Conservation (phyloP, 2,329 filamentous ascomycete genomes). For the Geoglossum cookeanum region DNA sequence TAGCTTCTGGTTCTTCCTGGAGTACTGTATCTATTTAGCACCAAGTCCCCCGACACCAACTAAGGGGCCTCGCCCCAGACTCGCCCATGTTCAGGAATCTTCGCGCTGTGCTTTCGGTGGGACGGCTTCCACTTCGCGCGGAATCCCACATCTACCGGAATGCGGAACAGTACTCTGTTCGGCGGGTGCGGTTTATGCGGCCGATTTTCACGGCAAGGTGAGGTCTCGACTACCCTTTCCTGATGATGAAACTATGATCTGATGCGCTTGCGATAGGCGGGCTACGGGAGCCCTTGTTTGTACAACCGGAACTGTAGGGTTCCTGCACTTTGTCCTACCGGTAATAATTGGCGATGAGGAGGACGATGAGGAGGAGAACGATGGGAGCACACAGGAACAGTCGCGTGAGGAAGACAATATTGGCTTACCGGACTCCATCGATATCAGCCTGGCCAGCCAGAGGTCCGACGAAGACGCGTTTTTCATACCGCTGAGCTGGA, state of each 20-base stretch:
- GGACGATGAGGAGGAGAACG: conserved; percentile 15
- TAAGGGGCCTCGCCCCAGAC: conserved; percentile 1
- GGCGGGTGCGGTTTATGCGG: conserved; percentile 23
- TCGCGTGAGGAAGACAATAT: conserved; percentile 10
- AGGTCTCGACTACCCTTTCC: conserved; percentile 5
- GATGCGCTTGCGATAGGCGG: not conserved
- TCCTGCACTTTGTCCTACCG: conserved; percentile 11
- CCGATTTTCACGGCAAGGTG: conserved; percentile 20
- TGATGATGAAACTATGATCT: not conserved
- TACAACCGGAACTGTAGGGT: conserved; percentile 7
- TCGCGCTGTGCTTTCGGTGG: conserved; percentile 18
- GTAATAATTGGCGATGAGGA: not conserved
- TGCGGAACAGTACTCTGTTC: conserved; percentile 4
- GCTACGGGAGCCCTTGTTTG: conserved; percentile 8
- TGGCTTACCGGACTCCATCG: not conserved
- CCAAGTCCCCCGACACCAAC: not conserved
- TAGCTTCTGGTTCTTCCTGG: not conserved
- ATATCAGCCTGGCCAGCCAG: not conserved
- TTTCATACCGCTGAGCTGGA: conserved; percentile 30
- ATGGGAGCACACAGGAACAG: conserved; percentile 8
- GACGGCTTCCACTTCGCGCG: conserved; percentile 14
- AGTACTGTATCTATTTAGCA: conserved; percentile 1
- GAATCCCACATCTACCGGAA: conserved; percentile 3
- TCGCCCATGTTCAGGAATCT: conserved; percentile 21
- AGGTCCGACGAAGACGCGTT: conserved; percentile 19